These are phyloP conservation scores for Termitomyces eurrhizus DNA, from an alignment of 768 basidiomycete genomes.

Conservation along the genomic window DNA sequence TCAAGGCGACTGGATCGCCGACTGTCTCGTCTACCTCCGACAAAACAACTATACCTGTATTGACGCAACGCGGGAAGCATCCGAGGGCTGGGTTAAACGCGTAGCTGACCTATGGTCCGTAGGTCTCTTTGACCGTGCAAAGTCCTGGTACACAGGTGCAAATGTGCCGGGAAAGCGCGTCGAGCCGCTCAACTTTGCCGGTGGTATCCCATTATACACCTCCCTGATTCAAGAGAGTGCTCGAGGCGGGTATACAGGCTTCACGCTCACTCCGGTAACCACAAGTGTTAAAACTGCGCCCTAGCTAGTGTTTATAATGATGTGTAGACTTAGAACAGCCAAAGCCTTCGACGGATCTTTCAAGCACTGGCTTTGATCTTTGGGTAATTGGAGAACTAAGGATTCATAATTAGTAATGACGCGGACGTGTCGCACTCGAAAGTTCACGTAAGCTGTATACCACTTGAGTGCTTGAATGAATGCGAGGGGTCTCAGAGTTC, in stretches of 20 bases:
- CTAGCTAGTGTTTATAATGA: neutral
- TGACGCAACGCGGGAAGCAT: slow-evolving; percentile 13
- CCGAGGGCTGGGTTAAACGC: slow-evolving; percentile 10
- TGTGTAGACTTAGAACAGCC: neutral
- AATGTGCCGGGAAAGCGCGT: slow-evolving; percentile 22
- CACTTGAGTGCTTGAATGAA: neutral
- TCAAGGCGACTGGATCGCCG: slow-evolving; percentile 22
- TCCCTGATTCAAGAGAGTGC: slow-evolving; percentile 16
- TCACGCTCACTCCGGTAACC: slow-evolving; percentile 2
- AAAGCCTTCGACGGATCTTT: neutral
- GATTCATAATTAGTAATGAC: neutral
- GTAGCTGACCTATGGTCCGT: slow-evolving; percentile 11
- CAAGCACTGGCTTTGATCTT: neutral
- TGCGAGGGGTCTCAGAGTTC: neutral
- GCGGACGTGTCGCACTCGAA: neutral
- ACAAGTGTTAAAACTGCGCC: neutral
- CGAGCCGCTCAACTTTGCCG: slow-evolving; percentile 20
- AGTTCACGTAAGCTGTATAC: neutral
- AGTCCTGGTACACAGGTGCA: slow-evolving; percentile 23
- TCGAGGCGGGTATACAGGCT: slow-evolving; percentile 17
- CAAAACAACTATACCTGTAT: slow-evolving; percentile 1
- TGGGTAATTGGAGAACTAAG: neutral
- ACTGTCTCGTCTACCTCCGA: slow-evolving; percentile 17
- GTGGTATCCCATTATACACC: slow-evolving; percentile 18
- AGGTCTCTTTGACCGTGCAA: slow-evolving; percentile 15